Percentiles rank a stretch among this genome's conserved stretches.
Conservation (phyloP, 169 alveolate species). For the Babesia ovis region DNA sequence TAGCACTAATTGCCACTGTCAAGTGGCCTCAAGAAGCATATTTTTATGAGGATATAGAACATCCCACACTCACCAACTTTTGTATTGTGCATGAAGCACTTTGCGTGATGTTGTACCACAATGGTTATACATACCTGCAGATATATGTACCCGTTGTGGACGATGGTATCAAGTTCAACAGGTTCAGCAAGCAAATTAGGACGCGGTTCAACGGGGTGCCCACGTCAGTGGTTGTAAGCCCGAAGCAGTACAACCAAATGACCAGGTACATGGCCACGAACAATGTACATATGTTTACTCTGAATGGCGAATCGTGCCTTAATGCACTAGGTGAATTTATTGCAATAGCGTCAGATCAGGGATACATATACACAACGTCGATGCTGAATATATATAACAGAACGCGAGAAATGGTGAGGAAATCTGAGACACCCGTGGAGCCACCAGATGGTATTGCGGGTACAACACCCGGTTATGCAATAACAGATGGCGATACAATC, state of each 20-base stretch:
- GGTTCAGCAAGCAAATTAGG: neutral
- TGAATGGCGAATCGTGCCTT: constrained; percentile 31
- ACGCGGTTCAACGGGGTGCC: constrained; percentile 28
- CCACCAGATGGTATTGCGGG: neutral
- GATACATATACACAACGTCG: constrained; percentile 33
- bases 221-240: constrained; percentile 21
- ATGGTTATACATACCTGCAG: neutral
- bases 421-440: too few relatives aligned
- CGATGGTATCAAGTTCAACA: neutral
- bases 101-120: neutral
- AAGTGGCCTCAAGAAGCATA: constrained; percentile 24
- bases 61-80: constrained; percentile 31
- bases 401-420: too few relatives aligned
- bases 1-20: neutral
- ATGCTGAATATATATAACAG: constrained; percentile 39
- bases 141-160: neutral
- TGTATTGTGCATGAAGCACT: constrained; percentile 36
- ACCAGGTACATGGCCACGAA: constrained; percentile 13
- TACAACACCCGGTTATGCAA: neutral
- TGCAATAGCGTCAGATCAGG: constrained; percentile 39
- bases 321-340: constrained; percentile 50
- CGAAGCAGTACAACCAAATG: constrained; percentile 63
- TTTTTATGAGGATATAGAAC: constrained; percentile 22
- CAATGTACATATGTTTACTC: constrained; percentile 9
- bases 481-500: too few relatives aligned